Evolutionary conservation across 352 stramenopile species (phyloP).

Genomic region (Phytophthora syringae): DNA sequence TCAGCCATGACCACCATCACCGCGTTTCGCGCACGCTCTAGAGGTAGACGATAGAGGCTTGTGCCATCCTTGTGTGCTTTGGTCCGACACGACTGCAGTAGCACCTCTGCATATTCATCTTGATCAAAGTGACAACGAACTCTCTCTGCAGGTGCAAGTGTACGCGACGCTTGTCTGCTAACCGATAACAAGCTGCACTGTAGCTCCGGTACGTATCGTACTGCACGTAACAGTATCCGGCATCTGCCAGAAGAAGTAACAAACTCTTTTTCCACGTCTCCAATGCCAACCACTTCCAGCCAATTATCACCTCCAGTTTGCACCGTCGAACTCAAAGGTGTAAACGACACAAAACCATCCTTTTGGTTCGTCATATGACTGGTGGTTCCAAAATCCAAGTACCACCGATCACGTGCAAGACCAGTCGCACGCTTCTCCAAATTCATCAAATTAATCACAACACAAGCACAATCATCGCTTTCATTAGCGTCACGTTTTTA

Average conservation of each 20-base stretch:
- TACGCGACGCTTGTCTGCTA: background rate
- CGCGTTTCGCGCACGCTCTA: background rate
- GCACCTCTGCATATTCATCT: background rate
- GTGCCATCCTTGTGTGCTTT: slow-evolving; percentile 7
- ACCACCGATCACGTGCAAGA: slow-evolving; percentile 9
- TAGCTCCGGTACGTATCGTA: background rate
- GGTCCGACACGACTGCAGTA: background rate
- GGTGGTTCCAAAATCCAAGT: slow-evolving; percentile 14
- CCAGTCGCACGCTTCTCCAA: background rate
- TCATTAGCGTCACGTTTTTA: background rate
- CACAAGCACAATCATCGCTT: slow-evolving; percentile 11
- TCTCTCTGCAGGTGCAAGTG: background rate
- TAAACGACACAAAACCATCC: slow-evolving; percentile 6
- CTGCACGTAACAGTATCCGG: background rate
- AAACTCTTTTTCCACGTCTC: background rate
- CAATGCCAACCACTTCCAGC: slow-evolving; percentile 4
- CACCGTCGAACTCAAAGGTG: background rate
- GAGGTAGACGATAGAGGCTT: slow-evolving; percentile 1
- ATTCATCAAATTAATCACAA: background rate
- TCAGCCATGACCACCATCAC: background rate
- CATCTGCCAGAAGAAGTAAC: background rate
- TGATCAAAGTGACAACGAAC: background rate
- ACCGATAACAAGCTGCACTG: background rate
- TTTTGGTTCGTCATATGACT: slow-evolving; percentile 13
- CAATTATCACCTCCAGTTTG: slow-evolving; percentile 5